Evolutionary conservation across 192 early-diverging fungal genomes (phyloP), one percentile per base, ranked within the genome.

Genomic region (Backusella parvicylindrica): DNA sequence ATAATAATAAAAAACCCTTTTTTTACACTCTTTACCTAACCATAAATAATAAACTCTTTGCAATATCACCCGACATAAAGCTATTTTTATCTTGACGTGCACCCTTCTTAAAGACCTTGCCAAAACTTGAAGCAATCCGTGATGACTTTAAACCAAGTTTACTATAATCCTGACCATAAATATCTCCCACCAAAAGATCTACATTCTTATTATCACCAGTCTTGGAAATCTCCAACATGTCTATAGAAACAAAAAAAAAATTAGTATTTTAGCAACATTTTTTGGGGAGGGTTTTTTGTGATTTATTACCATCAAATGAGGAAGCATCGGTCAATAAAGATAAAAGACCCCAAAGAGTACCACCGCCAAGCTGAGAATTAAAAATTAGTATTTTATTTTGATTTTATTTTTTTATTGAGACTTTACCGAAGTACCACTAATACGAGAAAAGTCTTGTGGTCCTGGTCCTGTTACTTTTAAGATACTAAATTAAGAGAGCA

Each of bases 291-390:
- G 26, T 21, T 21, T 16, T 41, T 38, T n/a, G 41, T n/a, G 23
- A 12, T 9, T 18, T 41, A 69, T 33, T 87, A 89, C 89, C 92
- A 81, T 98, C 96, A 76, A 96, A 98, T 50, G 90, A 90, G 75
- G 89, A 87, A 23, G 95, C 96, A 37, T 93, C 88, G n/a, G 96
- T 98, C 73, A 99, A 86, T 64, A 97, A 75, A 23, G 93, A 91
- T 66, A 97, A 79, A 40, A 99, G 83, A 16, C 98, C 98, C 97
- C 97, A 98, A 36, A 98, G 84, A 33, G 98, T 99, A 63, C 96
- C 96, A 64, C 97, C 97, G 71, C 97, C 97, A 60, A 99, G 83
- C 87, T 89, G 66, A 47, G 40, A 64, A 64, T 63, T 41, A 65
- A 37, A 65, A 30, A 49, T 36, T n/a, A 35, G 32, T 23, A 11